Conservation (phyloP, 192 early-diverging fungal species). For the Gorgonomyces haynaldii region DNA sequence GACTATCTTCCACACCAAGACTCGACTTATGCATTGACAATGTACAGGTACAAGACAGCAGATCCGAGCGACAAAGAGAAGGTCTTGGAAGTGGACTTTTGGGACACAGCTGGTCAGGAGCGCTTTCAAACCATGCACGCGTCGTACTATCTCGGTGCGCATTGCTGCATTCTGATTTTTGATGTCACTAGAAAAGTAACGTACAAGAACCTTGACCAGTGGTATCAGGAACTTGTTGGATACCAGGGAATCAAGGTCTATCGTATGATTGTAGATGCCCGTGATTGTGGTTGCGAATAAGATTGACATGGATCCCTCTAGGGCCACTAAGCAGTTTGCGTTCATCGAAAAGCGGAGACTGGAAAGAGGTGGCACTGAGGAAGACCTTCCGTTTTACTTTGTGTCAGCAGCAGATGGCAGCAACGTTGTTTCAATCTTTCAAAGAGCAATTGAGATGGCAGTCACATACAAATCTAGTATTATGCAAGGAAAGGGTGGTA, state of each 20-base stretch:
- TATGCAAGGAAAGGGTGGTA: constrained; percentile 12
- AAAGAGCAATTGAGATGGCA: constrained; percentile 33
- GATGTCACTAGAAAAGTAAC: constrained; percentile 53
- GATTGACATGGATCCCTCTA: constrained; percentile 42
- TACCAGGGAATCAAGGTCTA: constrained; percentile 14
- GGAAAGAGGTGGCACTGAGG: constrained; percentile 22
- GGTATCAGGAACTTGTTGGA: constrained; percentile 40
- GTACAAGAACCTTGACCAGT: constrained; percentile 47
- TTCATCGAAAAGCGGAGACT: constrained; percentile 30
- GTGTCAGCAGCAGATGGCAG: constrained; percentile 41
- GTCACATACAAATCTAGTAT: constrained; percentile 30
- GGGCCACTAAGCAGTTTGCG: constrained; percentile 37
- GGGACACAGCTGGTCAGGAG: constrained; percentile 55
- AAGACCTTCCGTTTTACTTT: constrained; percentile 24
- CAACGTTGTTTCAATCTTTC: constrained; percentile 46
- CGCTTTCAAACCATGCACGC: constrained; percentile 45
- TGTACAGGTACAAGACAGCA: constrained; percentile 21
- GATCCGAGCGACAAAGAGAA: background rate
- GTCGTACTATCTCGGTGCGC: constrained; percentile 42
- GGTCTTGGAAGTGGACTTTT: constrained; percentile 33
- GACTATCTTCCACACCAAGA: constrained; percentile 42
- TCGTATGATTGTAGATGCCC: constrained; percentile 21
- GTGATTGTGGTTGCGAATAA: constrained; percentile 52
- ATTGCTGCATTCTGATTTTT: constrained; percentile 39
- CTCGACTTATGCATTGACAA: constrained; percentile 44